These are phyloP conservation scores for Athelia sp. DNA, from an alignment of 1,284 basidiomycete genomes.

Conservation along the genomic window DNA sequence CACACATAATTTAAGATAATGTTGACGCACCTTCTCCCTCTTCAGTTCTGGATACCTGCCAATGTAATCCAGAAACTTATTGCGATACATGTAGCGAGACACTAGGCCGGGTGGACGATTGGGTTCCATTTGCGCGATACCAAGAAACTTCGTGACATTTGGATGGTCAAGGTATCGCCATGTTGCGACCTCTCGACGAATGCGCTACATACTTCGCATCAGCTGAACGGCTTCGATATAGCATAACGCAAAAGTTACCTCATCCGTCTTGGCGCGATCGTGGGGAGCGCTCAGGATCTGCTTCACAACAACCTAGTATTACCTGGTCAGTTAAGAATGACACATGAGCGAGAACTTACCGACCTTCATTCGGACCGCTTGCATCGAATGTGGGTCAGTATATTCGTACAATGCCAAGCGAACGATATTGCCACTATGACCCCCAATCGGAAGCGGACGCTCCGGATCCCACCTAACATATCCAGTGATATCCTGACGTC, in stretches of 20 bases:
- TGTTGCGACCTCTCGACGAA: background rate
- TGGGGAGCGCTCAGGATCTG: too few relatives aligned
- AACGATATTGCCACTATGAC: background rate
- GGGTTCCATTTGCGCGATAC: background rate
- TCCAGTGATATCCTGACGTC: background rate
- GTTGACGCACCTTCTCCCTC: background rate
- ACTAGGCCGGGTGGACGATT: background rate
- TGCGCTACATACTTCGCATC: background rate
- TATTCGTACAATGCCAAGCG: background rate
- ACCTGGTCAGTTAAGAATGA: background rate
- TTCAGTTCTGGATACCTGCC: background rate
- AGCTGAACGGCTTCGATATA: too few relatives aligned
- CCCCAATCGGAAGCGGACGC: background rate
- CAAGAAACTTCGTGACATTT: background rate
- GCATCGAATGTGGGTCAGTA: background rate
- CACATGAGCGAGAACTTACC: background rate
- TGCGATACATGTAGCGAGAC: background rate
- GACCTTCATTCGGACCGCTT: background rate
- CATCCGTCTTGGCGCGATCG: background rate
- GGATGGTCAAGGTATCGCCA: background rate
- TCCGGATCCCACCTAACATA: background rate
- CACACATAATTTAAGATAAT: background rate
- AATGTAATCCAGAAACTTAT: background rate
- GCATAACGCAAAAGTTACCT: too few relatives aligned
- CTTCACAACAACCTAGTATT: too few relatives aligned